Conservation (phyloP, 2,329 filamentous ascomycete genomes). For the Penicillium italicum region DNA sequence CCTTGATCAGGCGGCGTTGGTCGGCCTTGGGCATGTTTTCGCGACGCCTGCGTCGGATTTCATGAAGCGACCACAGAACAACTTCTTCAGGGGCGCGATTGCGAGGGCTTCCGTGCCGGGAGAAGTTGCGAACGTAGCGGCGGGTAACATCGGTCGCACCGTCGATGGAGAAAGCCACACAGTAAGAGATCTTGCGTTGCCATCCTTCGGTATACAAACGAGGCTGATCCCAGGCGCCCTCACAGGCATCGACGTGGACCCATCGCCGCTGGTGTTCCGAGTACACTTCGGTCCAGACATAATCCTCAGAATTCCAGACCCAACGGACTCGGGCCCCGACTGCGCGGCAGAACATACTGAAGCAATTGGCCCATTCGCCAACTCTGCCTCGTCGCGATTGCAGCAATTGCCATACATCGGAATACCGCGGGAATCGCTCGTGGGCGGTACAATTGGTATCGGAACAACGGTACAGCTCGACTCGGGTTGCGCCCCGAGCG, state of each 20-base stretch:
- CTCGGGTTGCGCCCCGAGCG: slow-evolving; percentile 78
- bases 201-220: slow-evolving; percentile 90
- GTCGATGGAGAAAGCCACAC: slow-evolving; percentile 92
- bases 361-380: slow-evolving; percentile 98
- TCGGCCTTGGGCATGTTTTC: slow-evolving; percentile 76
- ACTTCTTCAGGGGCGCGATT: slow-evolving; percentile 83
- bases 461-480: slow-evolving; percentile 88
- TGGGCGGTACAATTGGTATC: slow-evolving; percentile 68
- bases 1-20: slow-evolving; percentile 50
- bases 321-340: slow-evolving; percentile 87
- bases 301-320: slow-evolving; percentile 98
- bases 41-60: slow-evolving; percentile 81
- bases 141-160: slow-evolving; percentile 67
- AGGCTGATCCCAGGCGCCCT: slow-evolving; percentile 93
- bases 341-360: slow-evolving; percentile 95
- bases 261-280: slow-evolving; percentile 89
- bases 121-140: slow-evolving; percentile 56
- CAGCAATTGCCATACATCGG: slow-evolving; percentile 87
- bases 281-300: slow-evolving; percentile 97
- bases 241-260: slow-evolving; percentile 95
- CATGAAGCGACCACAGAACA: slow-evolving; percentile 83
- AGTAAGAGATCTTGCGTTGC: slow-evolving; percentile 96
- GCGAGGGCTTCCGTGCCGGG: slow-evolving; percentile 64
- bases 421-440: slow-evolving; percentile 90
- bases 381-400: slow-evolving; percentile 81